phyloP scores from a whole-genome alignment of 2,329 filamentous ascomycete species.

The Hirsutella minnesotensis region DNA sequence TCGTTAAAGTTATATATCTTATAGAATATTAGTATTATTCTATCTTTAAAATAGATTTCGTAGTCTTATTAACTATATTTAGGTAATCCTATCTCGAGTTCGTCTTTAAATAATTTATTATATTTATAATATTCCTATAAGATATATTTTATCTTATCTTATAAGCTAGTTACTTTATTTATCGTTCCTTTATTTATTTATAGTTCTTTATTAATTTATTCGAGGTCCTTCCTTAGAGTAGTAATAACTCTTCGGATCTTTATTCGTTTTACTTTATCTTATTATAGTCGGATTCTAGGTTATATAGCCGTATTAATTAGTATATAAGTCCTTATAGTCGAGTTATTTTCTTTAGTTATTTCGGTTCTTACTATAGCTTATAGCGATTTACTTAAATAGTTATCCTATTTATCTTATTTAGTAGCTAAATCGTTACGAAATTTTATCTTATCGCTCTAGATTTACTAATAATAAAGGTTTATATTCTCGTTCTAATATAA shows the following conservation, averaged over 20 bases:
- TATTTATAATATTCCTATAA: constrained; percentile 3
- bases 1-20: constrained; percentile 5
- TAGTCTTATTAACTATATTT: constrained; percentile 4
- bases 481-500: neutral
- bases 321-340: neutral
- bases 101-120: constrained; percentile 5
- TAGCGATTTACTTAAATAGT: neutral
- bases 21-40: neutral
- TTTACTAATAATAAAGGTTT: neutral
- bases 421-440: neutral
- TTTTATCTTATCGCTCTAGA: neutral
- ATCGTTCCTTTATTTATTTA: neutral
- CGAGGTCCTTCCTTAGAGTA: neutral
- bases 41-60: constrained; percentile 3
- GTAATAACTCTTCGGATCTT: neutral
- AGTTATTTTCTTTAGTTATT: neutral
- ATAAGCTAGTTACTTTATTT: neutral
- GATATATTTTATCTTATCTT: constrained; percentile 1
- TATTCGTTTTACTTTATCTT: neutral
- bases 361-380: neutral
- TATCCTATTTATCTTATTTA: neutral
- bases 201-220: neutral
- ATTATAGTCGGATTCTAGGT: neutral
- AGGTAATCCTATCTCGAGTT: constrained; percentile 3
- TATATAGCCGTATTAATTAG: neutral